phyloP scores from a whole-genome alignment of 495 filamentous ascomycete species.

The Parmelia sp. region DNA sequence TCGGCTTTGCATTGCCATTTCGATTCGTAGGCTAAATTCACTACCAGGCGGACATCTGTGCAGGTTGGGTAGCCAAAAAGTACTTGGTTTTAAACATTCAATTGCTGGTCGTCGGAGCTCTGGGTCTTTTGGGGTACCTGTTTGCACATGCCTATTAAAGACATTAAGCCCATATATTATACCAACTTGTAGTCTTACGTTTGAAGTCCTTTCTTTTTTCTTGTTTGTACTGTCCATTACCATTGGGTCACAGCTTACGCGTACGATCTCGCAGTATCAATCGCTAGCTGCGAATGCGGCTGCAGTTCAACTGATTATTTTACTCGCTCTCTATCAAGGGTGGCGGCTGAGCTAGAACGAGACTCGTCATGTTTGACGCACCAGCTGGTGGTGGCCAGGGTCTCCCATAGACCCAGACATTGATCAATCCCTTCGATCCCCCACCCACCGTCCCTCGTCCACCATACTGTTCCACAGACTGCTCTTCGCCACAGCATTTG shows the following conservation, averaged over 20 bases:
- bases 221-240: not conserved
- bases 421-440: not conserved
- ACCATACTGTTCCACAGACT: not conserved
- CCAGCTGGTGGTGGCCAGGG: not conserved
- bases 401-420: not conserved
- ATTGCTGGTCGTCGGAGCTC: not conserved
- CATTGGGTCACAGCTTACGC: not conserved
- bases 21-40: not conserved
- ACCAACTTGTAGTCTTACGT: accelerated
- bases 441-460: not conserved
- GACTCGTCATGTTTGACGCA: not conserved
- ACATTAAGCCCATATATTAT: no score
- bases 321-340: not conserved
- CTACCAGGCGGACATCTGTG: not conserved
- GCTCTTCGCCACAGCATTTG: constrained; percentile 1
- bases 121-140: no score
- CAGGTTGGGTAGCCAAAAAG: not conserved
- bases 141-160: no score
- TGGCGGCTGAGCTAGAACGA: not conserved
- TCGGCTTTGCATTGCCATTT: not conserved
- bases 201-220: not conserved
- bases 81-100: not conserved
- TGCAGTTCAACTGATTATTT: not conserved
- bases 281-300: not conserved
- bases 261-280: not conserved